Evolutionary conservation across 768 basidiomycete genomes (phyloP).

Genomic region (Rhodotorula babjevae): DNA sequence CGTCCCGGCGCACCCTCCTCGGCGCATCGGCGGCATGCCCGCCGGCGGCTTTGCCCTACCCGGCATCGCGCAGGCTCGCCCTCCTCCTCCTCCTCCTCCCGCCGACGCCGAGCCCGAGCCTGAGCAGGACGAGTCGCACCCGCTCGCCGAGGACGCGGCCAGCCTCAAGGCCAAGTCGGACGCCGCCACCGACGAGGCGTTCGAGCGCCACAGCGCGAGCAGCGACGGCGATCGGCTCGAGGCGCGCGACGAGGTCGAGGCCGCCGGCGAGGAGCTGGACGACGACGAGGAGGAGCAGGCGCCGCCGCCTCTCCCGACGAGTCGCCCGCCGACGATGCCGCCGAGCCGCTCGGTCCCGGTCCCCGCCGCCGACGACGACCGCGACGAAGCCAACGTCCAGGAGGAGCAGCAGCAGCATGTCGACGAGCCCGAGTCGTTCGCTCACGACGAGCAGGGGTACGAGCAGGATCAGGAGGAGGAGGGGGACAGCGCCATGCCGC

Average conservation of each 20-base stretch:
- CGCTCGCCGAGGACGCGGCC: not conserved
- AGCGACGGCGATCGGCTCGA: not conserved
- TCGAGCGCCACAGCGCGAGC: not conserved
- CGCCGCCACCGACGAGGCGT: not conserved
- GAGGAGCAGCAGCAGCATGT: not conserved
- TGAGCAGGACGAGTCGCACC: not conserved
- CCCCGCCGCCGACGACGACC: not conserved
- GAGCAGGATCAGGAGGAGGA: not conserved
- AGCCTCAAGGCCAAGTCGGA: not conserved
- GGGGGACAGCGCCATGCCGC: conserved; percentile 15
- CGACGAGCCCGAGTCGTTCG: conserved; percentile 23
- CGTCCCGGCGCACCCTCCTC: conserved; percentile 4
- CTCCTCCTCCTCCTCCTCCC: not conserved
- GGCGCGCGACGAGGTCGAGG: not conserved
- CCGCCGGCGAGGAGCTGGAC: not conserved
- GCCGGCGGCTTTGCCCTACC: conserved; percentile 28
- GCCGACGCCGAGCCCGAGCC: no score
- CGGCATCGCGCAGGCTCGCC: conserved; percentile 21
- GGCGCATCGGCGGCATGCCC: conserved; percentile 20
- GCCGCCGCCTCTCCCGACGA: conserved; percentile 17
- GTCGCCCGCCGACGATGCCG: conserved; percentile 12
- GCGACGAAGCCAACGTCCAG: not conserved
- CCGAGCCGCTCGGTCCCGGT: conserved; percentile 19
- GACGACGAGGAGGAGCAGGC: not conserved
- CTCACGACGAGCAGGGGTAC: not conserved